These are phyloP conservation scores for Neurospora hispaniola DNA, from an alignment of 495 filamentous ascomycete species.

Conservation along the genomic window DNA sequence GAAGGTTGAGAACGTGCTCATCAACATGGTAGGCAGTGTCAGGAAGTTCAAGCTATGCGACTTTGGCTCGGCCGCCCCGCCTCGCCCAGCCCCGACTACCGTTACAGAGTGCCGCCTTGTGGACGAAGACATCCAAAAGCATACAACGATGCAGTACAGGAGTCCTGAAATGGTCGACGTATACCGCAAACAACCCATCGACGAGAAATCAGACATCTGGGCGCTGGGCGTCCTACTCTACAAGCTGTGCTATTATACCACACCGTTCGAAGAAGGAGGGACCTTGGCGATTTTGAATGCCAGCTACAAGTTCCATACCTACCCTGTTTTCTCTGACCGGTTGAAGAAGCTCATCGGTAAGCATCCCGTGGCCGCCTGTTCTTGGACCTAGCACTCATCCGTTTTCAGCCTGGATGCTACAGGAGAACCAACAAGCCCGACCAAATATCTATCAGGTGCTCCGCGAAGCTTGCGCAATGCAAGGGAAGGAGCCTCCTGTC, in stretches of 20 bases:
- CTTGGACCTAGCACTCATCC: constrained; percentile 21
- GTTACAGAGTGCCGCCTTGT: constrained; percentile 79
- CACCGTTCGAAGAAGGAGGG: constrained; percentile 93
- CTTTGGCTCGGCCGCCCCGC: constrained; percentile 85
- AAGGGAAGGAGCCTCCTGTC: constrained; percentile 78
- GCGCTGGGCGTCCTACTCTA: constrained; percentile 91
- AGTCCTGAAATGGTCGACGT: constrained; percentile 99
- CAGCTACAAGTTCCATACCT: constrained; percentile 80
- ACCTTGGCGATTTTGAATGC: constrained; percentile 98
- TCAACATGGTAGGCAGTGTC: constrained; percentile 50
- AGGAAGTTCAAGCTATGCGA: constrained; percentile 89
- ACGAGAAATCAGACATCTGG: constrained; percentile 99
- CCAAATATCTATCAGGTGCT: constrained; percentile 94
- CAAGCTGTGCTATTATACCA: constrained; percentile 99
- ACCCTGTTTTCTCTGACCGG: constrained; percentile 81
- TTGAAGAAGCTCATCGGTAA: constrained; percentile 86
- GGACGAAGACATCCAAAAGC: constrained; percentile 93
- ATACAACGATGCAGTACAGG: constrained; percentile 93
- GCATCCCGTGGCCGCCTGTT: constrained; percentile 13
- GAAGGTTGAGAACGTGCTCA: constrained; percentile 95
- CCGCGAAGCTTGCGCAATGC: constrained; percentile 76
- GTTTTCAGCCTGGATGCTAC: constrained; percentile 71
- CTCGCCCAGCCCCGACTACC: constrained; percentile 73
- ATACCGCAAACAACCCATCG: constrained; percentile 89
- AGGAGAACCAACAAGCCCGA: constrained; percentile 67